Base-by-base conservation (phyloP, 345 rosid species). In the Eucalyptus sp. region DNA sequence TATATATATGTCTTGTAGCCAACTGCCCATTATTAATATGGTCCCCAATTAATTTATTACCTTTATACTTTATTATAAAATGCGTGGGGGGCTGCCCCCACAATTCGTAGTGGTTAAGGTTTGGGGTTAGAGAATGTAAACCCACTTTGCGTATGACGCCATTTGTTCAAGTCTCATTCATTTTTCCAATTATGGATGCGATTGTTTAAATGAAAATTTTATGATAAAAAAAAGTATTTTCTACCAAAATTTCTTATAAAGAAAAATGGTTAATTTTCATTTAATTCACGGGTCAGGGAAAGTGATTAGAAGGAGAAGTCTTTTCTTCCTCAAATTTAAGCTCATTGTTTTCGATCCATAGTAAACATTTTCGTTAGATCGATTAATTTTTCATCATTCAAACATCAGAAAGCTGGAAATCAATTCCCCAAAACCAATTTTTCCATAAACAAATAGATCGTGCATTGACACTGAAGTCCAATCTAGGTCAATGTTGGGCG, bases 241-340 rank as follows among this genome's bases (percentile, higher is more conserved):
- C 37, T 3, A 64, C n/a, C 5, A 64, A 33, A 24, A 0, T 5
- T 6, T 60, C 27, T 12, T 60, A 11, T 33, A 3, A 33, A 33
- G 43, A 33, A 33, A n/a, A 17, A 33, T 33, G 0, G 0, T 8
- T 68, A 17, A 10, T 33, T 68, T 68, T 17, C 44, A 33, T 17
- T 16, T 33, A 33, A 16, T 33, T 33, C 11, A 17, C 1, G 3
- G 13, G 33, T 68, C 33, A 17, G 24, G 80, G 0, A 33, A 33
- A 68, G 80, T 33, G 80, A 33, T 68, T 68, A 64, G 37, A 14
- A 31, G 18, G 18, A 4, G 10, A 29, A 7, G 37, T 16, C 6
- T 33, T 17, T 68, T 68, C 18, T 31, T 31, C 43, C 80, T 68
- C 44, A 33, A 33, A 37, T 33, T 20, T 33, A 18, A 33, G 24